phyloP scores from a whole-genome alignment of 2,329 filamentous ascomycete genomes.

The Stagonosporopsis chrysanthemi region DNA sequence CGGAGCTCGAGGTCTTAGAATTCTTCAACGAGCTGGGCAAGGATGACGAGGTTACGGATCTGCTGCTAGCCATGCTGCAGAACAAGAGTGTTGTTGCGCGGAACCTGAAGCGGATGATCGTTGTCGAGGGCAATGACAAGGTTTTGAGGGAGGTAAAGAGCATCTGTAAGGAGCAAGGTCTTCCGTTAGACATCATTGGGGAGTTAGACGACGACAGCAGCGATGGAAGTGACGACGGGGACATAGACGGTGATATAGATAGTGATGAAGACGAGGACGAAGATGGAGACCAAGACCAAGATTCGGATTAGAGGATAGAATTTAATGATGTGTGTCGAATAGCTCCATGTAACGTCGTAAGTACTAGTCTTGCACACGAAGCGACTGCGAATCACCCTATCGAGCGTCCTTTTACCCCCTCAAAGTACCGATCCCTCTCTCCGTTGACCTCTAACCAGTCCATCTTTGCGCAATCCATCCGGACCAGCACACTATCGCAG shows the following conservation, averaged over 20 bases:
- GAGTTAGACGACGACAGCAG: constrained; percentile 26
- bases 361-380: not conserved
- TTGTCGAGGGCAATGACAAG: constrained; percentile 35
- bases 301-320: constrained; percentile 7
- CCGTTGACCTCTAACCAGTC: too few relatives aligned
- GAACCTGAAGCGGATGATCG: constrained; percentile 35
- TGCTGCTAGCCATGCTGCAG: constrained; percentile 38
- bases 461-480: not conserved
- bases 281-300: constrained; percentile 5
- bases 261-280: not conserved
- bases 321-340: not conserved
- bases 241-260: not conserved
- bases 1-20: constrained; percentile 37
- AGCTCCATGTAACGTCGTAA: not conserved
- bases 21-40: constrained; percentile 45
- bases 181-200: constrained; percentile 60
- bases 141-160: constrained; percentile 35
- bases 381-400: not conserved
- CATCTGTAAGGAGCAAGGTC: constrained; percentile 29
- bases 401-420: not conserved
- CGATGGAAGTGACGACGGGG: not conserved
- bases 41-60: constrained; percentile 41
- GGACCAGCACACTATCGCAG: not conserved
- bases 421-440: not conserved
- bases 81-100: constrained; percentile 37